Evolutionary conservation across 345 rosid species (phyloP), one percentile per base, ranked within the genome.

Genomic region (Aegle marmelos): DNA sequence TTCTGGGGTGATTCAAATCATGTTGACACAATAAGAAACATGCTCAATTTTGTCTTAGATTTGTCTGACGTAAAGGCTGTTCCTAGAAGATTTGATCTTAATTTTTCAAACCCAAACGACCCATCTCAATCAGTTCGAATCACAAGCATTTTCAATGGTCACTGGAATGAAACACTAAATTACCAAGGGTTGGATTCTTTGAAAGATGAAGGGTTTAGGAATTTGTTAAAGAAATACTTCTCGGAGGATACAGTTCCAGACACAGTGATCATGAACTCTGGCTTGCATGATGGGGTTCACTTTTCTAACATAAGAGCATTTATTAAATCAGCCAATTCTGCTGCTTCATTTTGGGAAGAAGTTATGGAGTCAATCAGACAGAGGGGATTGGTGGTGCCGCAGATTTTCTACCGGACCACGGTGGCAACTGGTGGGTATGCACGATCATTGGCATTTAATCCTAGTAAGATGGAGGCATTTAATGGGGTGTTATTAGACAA

Each of bases 1-100:
- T 96, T 94, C 79, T 92, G 97, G 98, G 99, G 99, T 2, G 99
- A 96, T 79, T 94, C 98, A 0, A 96, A 96, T 83, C 98, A 96
- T 24, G 99, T 96, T 0, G 99, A 96, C 75, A 89, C 98, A 0
- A 92, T 96, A 10, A 84, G 98, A 76, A 96, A 92, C 88, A 85
- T 89, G 92, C 85, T 96, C 70, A 91, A 90, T 79, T 92, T 96
- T 72, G 84, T 96, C 19, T 81, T 96, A 66, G 94, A 85, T 79
- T 84, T 87, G 86, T 91, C 97, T 11, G 86, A 86, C 30, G 83
- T 96, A 33, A 81, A 65, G 1, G 79, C 97, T 0, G 97, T 94
- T 1, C 98, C 99, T 9, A 86, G 99, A 60, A 86, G 99, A 70
- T 96, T 96, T 5, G 99, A 96, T 79, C 63, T 83, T 91, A 89